A percentile compares a stretch with the other conserved stretches of the same genome.
Evolutionary conservation across 495 filamentous ascomycete species (phyloP).

Genomic region (Evernia prunastri): DNA sequence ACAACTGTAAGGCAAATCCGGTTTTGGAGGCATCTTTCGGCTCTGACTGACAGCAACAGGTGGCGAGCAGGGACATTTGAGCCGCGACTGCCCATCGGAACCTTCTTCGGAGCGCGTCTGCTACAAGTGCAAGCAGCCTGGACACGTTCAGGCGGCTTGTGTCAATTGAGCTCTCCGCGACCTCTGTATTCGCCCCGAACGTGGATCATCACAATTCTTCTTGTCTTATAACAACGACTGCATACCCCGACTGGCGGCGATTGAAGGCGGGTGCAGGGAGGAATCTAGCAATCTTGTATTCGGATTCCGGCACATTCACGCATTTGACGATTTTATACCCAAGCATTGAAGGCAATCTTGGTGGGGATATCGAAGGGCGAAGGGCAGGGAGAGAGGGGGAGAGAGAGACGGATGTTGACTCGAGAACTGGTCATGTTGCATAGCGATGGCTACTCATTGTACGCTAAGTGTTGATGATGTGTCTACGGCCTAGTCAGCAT

Average conservation of each 20-base stretch:
- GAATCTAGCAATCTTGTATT: conserved; percentile 17
- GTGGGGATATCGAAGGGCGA: conserved; percentile 15
- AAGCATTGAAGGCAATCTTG: conserved; percentile 22
- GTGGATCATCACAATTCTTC: conserved; percentile 15
- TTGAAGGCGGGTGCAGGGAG: conserved; percentile 13
- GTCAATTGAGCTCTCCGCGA: conserved; percentile 50
- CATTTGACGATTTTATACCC: conserved; percentile 17
- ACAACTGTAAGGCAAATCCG: conserved; percentile 68
- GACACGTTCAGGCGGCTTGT: conserved; percentile 91
- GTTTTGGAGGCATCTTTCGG: neutral
- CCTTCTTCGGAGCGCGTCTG: conserved; percentile 85
- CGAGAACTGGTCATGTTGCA: conserved; percentile 14
- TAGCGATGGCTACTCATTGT: conserved; percentile 19
- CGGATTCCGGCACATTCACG: conserved; percentile 10
- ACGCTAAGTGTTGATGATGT: conserved; percentile 13
- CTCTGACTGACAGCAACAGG: conserved; percentile 35
- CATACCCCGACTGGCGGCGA: conserved; percentile 10
- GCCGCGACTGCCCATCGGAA: conserved; percentile 91
- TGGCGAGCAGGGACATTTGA: conserved; percentile 88
- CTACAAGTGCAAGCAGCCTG: conserved; percentile 98
- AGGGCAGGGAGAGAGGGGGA: conserved; percentile 14
- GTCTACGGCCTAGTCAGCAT: conserved; percentile 15
- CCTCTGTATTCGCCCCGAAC: neutral
- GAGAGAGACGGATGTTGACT: neutral
- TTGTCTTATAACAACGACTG: conserved; percentile 14